Evolutionary conservation across 2,329 filamentous ascomycete species (phyloP), one percentile per base, ranked within the genome.

Genomic region (Xylariaceae sp.): DNA sequence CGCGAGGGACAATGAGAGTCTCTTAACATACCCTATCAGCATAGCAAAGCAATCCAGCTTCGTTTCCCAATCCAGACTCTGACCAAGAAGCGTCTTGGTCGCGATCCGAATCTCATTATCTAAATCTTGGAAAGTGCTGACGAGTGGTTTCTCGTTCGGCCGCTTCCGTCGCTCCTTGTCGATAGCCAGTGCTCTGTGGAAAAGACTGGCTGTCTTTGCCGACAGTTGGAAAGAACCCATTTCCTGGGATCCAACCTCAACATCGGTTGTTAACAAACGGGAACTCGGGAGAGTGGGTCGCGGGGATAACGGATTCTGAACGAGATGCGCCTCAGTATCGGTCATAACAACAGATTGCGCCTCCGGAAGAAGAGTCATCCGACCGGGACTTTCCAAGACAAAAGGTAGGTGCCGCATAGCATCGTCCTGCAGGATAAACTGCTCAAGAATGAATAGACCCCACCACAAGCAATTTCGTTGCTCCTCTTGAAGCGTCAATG

Each of bases 361-460:
- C 35, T 71, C 69, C 0, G 71, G 71, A 11, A 73, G 66, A 1
- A 71, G 60, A 34, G 71, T 71, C 41, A 64, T 62, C 7, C 61
- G 61, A 23, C 56, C 67, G 6, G 71, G 71, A 41, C 64, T 69
- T 50, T 72, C 70, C 9, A 72, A 61, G n/a, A 72, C 63, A 55
- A 73, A 73, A 3, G 70, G 70, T 5, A 72, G 58, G 34, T 67
- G 61, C 54, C 66, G 65, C 37, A 66, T 65, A 4, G 56, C 56
- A 47, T 72, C 70, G 47, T 72, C 70, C 50, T 70, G 67, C 49
- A 72, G 71, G 35, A 73, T 65, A 48, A 69, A 72, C 74, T 77
- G 75, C 59, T 78, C 76, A 35, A 78, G 67, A 15, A 78, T 75
- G 59, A 78, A 74, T 48, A 78, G 67, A 1, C 72, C 73, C 76